Evolutionary conservation across 1,139 yeast species (phyloP).

Genomic region (Blastobotrys petasosporus): DNA sequence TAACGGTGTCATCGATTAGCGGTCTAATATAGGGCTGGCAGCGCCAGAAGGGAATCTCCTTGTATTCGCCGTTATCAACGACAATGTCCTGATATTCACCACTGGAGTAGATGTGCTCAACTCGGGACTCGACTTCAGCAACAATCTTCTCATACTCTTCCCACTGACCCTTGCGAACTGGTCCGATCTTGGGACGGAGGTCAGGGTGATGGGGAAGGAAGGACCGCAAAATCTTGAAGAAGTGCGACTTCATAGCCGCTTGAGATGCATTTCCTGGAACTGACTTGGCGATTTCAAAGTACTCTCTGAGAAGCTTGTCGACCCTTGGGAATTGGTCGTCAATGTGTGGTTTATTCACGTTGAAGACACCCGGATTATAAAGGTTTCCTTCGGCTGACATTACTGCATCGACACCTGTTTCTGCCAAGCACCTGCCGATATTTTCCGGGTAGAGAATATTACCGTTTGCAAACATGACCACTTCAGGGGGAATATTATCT

Average conservation of each 20-base stretch:
- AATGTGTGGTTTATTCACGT: constrained; percentile 35
- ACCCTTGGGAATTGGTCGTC: constrained; percentile 80
- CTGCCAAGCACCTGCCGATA: constrained; percentile 56
- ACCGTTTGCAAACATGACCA: constrained; percentile 92
- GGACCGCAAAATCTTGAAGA: constrained; percentile 78
- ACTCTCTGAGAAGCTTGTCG: constrained; percentile 76
- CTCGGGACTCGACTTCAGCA: constrained; percentile 57
- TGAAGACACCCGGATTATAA: constrained; percentile 87
- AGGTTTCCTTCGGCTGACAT: constrained; percentile 98
- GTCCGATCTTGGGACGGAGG: constrained; percentile 67
- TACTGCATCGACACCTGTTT: constrained; percentile 75
- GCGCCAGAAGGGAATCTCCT: constrained; percentile 91
- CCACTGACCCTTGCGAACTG: constrained; percentile 40
- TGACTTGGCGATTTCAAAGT: constrained; percentile 71
- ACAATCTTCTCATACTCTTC: constrained; percentile 68
- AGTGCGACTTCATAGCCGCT: constrained; percentile 85
- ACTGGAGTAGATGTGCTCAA: constrained; percentile 47
- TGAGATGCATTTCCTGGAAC: constrained; percentile 69
- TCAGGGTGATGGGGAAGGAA: constrained; percentile 72
- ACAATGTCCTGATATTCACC: constrained; percentile 50
- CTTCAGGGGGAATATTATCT: constrained; percentile 72
- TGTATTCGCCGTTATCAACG: constrained; percentile 66
- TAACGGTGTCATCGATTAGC: constrained; percentile 17
- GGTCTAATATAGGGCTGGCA: constrained; percentile 87
- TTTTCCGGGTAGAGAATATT: constrained; percentile 83